Percentiles rank a stretch among this genome's conserved stretches.
These are phyloP conservation scores for Kuraishia ogatae DNA, from an alignment of 805 yeast species.

Conservation along the genomic window DNA sequence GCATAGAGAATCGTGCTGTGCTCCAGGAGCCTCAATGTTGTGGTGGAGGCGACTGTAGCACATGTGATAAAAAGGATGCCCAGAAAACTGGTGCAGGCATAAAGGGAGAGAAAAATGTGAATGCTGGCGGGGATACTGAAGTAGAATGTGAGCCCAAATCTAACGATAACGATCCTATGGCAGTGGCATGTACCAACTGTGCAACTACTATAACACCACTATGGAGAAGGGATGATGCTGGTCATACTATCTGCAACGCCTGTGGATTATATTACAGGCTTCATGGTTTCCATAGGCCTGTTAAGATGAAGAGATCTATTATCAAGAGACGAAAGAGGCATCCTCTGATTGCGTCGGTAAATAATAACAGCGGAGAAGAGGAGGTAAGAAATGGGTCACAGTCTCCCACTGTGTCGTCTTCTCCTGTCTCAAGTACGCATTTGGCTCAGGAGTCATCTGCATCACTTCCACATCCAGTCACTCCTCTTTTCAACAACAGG, in stretches of 20 bases:
- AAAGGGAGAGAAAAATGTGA: background rate
- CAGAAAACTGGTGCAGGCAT: background rate
- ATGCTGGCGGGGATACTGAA: background rate
- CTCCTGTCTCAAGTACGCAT: background rate
- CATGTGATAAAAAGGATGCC: background rate
- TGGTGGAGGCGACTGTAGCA: background rate
- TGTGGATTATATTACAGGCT: slow-evolving; percentile 73
- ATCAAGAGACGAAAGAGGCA: slow-evolving; percentile 57
- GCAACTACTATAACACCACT: slow-evolving; percentile 79
- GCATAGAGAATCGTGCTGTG: background rate
- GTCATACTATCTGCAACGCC: slow-evolving; percentile 82
- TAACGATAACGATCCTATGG: slow-evolving; percentile 31
- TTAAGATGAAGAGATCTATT: slow-evolving; percentile 60
- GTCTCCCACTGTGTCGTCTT: background rate
- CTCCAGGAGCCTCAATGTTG: background rate
- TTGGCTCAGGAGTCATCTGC: background rate
- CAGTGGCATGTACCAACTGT: slow-evolving; percentile 78
- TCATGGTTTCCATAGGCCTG: slow-evolving; percentile 74
- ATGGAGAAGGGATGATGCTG: slow-evolving; percentile 78
- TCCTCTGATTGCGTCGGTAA: background rate
- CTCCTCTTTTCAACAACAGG: background rate
- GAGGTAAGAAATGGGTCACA: background rate
- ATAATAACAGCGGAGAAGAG: background rate
- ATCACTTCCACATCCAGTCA: background rate
- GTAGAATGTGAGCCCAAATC: background rate